Evolutionary conservation across 345 rosid genomes (phyloP).

Genomic region (Rhodamnia argentea): DNA sequence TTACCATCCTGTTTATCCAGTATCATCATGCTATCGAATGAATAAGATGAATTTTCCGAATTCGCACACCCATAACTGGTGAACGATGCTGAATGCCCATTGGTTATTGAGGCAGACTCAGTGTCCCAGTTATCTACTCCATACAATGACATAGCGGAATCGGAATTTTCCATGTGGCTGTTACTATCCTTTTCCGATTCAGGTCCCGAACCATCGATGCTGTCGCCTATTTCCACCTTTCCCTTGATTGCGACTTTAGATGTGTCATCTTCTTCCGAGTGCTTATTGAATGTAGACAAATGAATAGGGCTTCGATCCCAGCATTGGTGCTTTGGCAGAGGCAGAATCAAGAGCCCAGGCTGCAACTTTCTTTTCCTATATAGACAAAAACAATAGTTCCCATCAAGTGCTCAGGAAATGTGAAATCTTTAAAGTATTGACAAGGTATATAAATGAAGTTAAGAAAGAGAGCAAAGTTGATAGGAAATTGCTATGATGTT

Average conservation of each 20-base stretch:
- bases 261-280: not conserved
- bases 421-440: not conserved
- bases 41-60: slow-evolving; percentile 3
- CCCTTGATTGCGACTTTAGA: not conserved
- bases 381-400: not conserved
- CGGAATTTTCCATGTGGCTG: slow-evolving; percentile 24
- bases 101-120: not conserved
- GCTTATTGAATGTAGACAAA: not conserved
- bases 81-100: slow-evolving; percentile 13
- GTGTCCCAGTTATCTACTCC: not conserved
- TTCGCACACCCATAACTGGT: slow-evolving; percentile 4
- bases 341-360: slow-evolving; percentile 33
- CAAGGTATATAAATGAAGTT: not conserved
- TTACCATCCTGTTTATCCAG: not conserved
- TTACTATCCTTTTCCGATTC: slow-evolving; percentile 42
- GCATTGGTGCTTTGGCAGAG: slow-evolving; percentile 42
- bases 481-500: not conserved
- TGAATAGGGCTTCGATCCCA: slow-evolving; percentile 14
- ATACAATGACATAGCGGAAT: slow-evolving; percentile 3
- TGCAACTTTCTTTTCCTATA: slow-evolving; percentile 48
- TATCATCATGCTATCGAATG: not conserved
- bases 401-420: not conserved
- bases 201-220: slow-evolving; percentile 8
- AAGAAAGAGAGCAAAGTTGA: not conserved
- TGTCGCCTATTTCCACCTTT: slow-evolving; percentile 2